phyloP scores from a whole-genome alignment of 1,284 basidiomycete genomes.

The Microbotryum silenes-acaulis region DNA sequence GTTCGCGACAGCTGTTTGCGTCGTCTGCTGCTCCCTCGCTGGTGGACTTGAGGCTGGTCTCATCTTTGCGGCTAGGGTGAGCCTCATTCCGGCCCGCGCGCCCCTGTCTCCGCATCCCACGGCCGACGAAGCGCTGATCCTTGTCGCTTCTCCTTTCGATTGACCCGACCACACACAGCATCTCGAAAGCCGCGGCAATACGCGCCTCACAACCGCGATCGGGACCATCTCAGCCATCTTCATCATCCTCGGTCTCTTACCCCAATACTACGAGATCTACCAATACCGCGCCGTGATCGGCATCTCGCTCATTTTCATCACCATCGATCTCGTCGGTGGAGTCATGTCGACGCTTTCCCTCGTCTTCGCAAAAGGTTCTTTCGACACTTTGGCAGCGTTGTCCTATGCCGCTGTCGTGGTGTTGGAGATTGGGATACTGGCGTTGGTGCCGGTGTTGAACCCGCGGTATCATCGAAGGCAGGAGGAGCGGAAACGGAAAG shows the following conservation, averaged over 20 bases:
- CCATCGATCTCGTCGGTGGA: conserved; percentile 16
- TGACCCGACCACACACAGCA: background rate
- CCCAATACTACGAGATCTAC: conserved; percentile 16
- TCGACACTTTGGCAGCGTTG: conserved; percentile 13
- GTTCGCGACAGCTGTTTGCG: background rate
- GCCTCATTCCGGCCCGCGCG: background rate
- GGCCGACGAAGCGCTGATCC: too few relatives aligned
- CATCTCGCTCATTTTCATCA: conserved; percentile 19
- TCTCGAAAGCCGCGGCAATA: conserved; percentile 1
- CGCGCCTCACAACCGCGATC: background rate
- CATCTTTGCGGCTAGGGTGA: conserved; percentile 11
- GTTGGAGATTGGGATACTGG: conserved; percentile 16
- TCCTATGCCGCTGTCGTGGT: conserved; percentile 13
- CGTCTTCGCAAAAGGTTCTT: conserved; percentile 5
- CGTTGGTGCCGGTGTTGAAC: conserved; percentile 13
- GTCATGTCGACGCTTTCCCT: conserved; percentile 15
- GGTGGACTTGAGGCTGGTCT: conserved; percentile 11
- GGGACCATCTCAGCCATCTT: conserved; percentile 15
- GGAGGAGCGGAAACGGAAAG: background rate
- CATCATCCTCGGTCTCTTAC: conserved; percentile 11
- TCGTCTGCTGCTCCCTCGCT: background rate
- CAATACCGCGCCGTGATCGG: conserved; percentile 16
- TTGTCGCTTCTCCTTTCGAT: too few relatives aligned
- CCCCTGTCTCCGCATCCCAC: background rate
- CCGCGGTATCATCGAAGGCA: conserved; percentile 5